phyloP scores from a whole-genome alignment of 495 filamentous ascomycete genomes.

The Hypoxylon fragiforme region DNA sequence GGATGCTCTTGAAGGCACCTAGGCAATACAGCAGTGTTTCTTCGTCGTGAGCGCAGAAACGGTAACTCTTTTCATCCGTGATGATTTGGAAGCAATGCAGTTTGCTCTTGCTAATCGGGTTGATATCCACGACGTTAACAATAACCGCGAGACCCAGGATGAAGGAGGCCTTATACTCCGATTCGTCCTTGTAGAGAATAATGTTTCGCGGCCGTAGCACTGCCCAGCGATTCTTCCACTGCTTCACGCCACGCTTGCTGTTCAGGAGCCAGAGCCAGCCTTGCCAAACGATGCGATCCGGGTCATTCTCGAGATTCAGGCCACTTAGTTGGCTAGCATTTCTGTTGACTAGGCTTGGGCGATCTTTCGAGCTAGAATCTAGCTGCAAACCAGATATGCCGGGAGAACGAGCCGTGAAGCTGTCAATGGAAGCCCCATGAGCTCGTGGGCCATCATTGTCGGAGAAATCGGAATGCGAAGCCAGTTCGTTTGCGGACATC shows the following conservation, averaged over 20 bases:
- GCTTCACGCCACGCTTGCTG: slow-evolving; percentile 81
- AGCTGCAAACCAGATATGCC: slow-evolving; percentile 33
- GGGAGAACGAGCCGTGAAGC: slow-evolving; percentile 45
- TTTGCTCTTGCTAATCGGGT: slow-evolving; percentile 83
- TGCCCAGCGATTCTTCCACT: slow-evolving; percentile 94
- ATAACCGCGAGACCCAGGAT: slow-evolving; percentile 79
- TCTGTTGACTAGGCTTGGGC: slow-evolving; percentile 43
- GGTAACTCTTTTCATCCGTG: slow-evolving; percentile 88
- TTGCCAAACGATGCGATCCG: slow-evolving; percentile 84
- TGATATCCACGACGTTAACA: slow-evolving; percentile 90
- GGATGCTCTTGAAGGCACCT: slow-evolving; percentile 85
- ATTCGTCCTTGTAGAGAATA: slow-evolving; percentile 89
- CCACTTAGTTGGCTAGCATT: slow-evolving; percentile 62
- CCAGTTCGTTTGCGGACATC: slow-evolving; percentile 76
- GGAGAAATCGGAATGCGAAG: slow-evolving; percentile 88
- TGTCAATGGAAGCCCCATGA: slow-evolving; percentile 49
- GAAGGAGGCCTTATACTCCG: slow-evolving; percentile 85
- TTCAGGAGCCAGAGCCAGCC: slow-evolving; percentile 86
- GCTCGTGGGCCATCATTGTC: slow-evolving; percentile 60
- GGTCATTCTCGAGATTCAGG: slow-evolving; percentile 55
- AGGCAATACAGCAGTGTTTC: slow-evolving; percentile 82
- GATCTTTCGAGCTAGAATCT: slow-evolving; percentile 23
- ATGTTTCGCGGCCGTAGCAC: slow-evolving; percentile 87
- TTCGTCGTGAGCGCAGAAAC: slow-evolving; percentile 82
- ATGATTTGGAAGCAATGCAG: slow-evolving; percentile 89